These are phyloP conservation scores for Penicillium sp. DNA, from an alignment of 2,329 filamentous ascomycete genomes.

Conservation along the genomic window DNA sequence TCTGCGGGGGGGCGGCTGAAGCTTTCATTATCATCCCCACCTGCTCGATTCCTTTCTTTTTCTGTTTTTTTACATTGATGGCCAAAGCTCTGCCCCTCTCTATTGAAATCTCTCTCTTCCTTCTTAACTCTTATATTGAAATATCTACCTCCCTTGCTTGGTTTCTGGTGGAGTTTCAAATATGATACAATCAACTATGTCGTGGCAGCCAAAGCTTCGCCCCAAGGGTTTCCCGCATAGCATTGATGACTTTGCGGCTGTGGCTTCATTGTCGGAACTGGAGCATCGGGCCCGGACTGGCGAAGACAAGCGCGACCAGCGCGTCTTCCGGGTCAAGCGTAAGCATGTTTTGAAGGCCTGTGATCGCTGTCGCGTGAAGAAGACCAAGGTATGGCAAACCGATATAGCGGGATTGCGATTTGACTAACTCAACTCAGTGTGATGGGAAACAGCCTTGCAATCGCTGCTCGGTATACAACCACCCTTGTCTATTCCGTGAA, in stretches of 20 bases:
- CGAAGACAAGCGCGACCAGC: slow-evolving; percentile 39
- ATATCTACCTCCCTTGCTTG: slow-evolving; percentile 3
- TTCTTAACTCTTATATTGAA: background rate
- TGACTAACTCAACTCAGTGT: slow-evolving; percentile 31
- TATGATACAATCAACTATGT: slow-evolving; percentile 35
- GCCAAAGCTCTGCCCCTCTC: slow-evolving; percentile 7
- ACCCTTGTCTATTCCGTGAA: slow-evolving; percentile 45
- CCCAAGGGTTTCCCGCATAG: slow-evolving; percentile 40
- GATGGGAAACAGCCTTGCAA: slow-evolving; percentile 47
- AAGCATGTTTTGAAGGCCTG: slow-evolving; percentile 47
- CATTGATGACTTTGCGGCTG: slow-evolving; percentile 33
- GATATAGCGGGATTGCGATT: background rate
- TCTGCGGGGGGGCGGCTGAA: background rate
- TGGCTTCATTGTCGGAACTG: slow-evolving; percentile 33
- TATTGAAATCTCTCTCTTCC: background rate
- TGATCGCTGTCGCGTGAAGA: slow-evolving; percentile 47
- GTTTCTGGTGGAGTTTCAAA: background rate
- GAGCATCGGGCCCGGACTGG: slow-evolving; percentile 27
- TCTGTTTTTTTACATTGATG: slow-evolving; percentile 3
- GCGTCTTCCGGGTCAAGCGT: slow-evolving; percentile 44
- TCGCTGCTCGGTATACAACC: slow-evolving; percentile 44
- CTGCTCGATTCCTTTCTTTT: slow-evolving; percentile 14
- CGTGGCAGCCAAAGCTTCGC: slow-evolving; percentile 39
- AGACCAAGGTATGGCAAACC: slow-evolving; percentile 40
- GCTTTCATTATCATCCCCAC: slow-evolving; percentile 19